A percentile compares a stretch with the other conserved stretches of the same genome.
These are phyloP conservation scores for Penicillium hesseltinei DNA, from an alignment of 2,329 filamentous ascomycete genomes.

Conservation along the genomic window DNA sequence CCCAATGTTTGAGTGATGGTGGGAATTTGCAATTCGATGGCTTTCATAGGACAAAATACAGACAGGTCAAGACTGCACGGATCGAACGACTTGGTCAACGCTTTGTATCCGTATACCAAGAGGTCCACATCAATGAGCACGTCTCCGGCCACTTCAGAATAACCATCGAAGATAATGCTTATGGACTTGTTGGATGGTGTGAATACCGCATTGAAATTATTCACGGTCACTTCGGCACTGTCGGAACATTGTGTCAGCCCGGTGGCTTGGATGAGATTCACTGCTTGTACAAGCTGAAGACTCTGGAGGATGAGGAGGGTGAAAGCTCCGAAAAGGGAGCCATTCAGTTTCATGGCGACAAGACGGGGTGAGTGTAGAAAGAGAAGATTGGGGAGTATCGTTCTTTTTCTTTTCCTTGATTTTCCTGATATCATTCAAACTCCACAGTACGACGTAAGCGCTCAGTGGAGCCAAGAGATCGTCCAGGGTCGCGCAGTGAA, in stretches of 20 bases:
- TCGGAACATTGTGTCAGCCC: constrained; percentile 20
- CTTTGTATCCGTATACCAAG: constrained; percentile 77
- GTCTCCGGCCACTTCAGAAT: constrained; percentile 79
- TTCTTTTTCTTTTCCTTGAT: neutral
- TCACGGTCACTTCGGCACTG: constrained; percentile 16
- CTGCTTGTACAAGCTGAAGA: constrained; percentile 13
- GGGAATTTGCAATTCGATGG: constrained; percentile 70
- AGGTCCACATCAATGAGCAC: constrained; percentile 74
- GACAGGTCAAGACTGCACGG: constrained; percentile 69
- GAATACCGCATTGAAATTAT: constrained; percentile 38
- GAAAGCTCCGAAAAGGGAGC: constrained; percentile 1
- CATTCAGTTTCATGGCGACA: constrained; percentile 8
- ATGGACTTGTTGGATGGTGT: constrained; percentile 47
- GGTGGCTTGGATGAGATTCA: constrained; percentile 17
- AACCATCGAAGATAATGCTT: constrained; percentile 64
- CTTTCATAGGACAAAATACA: constrained; percentile 86
- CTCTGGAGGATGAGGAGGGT: constrained; percentile 5
- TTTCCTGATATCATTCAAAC: constrained; percentile 12
- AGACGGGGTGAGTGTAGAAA: constrained; percentile 2
- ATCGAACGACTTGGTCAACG: constrained; percentile 65
- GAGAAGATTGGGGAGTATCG: neutral
- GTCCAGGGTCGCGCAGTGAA: neutral
- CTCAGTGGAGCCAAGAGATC: constrained; percentile 9
- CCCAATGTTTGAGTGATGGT: constrained; percentile 65
- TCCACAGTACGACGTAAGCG: constrained; percentile 15